Evolutionary conservation across 2,329 filamentous ascomycete species (phyloP).

Genomic region (Cordyceps fumosorosea): DNA sequence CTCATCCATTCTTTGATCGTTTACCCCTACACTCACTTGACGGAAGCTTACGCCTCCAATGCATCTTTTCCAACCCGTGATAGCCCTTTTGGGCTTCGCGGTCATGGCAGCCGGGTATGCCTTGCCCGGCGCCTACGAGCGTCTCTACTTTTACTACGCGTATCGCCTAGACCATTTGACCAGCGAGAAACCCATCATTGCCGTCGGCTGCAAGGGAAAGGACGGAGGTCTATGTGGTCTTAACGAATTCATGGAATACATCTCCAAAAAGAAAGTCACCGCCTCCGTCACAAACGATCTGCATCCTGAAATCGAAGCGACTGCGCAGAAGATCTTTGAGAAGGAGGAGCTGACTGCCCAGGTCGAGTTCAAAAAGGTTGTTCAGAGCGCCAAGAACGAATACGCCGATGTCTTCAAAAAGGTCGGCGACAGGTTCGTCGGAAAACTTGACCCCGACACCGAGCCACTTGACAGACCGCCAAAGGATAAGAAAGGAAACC

Average conservation of each 20-base stretch:
- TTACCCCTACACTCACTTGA: not conserved
- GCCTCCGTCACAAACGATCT: not conserved
- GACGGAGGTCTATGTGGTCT: not conserved
- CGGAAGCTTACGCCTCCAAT: not conserved
- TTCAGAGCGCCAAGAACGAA: not conserved
- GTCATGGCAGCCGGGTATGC: not conserved
- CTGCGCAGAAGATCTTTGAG: not conserved
- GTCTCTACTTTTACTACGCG: not conserved
- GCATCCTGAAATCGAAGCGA: not conserved
- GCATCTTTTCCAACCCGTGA: not conserved
- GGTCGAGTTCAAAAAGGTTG: not conserved
- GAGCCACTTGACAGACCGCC: not conserved
- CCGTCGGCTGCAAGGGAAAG: not conserved
- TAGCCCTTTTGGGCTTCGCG: not conserved
- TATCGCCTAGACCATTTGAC: not conserved
- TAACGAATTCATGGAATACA: not conserved
- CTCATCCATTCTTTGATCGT: no score
- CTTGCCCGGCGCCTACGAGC: not conserved
- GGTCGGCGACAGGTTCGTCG: not conserved
- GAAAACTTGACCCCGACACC: not conserved
- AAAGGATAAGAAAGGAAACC: not conserved
- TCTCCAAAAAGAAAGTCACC: not conserved
- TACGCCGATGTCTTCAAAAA: not conserved
- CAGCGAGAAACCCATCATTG: not conserved
- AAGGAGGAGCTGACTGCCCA: not conserved